Conservation (phyloP, 2,329 filamentous ascomycete genomes). For the Ciborinia camelliae region DNA sequence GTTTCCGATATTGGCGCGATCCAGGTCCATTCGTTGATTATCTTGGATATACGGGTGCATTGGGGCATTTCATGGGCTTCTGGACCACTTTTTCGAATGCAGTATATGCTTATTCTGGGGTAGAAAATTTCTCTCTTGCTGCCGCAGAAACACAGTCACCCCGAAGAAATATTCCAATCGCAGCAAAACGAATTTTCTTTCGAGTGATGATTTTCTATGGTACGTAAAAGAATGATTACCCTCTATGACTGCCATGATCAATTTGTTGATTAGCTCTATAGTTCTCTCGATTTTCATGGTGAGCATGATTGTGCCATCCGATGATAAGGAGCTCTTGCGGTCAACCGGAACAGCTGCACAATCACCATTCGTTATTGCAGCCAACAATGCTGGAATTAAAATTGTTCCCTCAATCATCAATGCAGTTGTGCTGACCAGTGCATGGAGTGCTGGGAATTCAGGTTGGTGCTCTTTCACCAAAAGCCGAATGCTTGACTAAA, state of each 20-base stretch:
- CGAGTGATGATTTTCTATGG: constrained; percentile 55
- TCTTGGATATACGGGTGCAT: constrained; percentile 51
- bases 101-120: constrained; percentile 47
- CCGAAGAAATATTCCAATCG: constrained; percentile 51
- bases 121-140: constrained; percentile 52
- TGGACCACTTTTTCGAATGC: constrained; percentile 45
- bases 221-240: background rate
- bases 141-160: constrained; percentile 55
- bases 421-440: constrained; percentile 69
- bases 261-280: constrained; percentile 26
- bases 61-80: constrained; percentile 56
- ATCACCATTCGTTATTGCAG: constrained; percentile 69
- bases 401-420: constrained; percentile 72
- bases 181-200: constrained; percentile 49
- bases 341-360: constrained; percentile 47
- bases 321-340: constrained; percentile 48
- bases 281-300: constrained; percentile 43
- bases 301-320: constrained; percentile 55
- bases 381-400: constrained; percentile 62
- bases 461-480: background rate
- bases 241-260: fast-evolving
- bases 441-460: constrained; percentile 67
- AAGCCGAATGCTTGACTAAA: background rate
- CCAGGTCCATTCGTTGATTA: constrained; percentile 67
- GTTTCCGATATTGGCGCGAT: constrained; percentile 49